phyloP scores from a whole-genome alignment of 2,329 filamentous ascomycete genomes.

The Davidsoniella virescens region DNA sequence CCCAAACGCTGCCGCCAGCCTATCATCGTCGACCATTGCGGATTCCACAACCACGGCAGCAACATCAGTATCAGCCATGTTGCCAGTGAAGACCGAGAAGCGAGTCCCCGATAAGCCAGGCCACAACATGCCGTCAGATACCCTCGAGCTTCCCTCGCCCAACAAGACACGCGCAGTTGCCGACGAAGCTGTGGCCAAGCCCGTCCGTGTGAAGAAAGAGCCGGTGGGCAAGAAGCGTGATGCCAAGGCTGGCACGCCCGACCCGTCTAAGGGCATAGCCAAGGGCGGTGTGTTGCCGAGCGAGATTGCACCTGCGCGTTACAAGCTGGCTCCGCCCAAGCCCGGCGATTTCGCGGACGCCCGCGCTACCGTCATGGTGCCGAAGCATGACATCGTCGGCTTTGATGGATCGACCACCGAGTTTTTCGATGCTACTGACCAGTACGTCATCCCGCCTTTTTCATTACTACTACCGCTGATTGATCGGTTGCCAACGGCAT shows the following conservation, averaged over 20 bases:
- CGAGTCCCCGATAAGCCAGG: background rate
- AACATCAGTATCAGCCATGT: too few species aligned
- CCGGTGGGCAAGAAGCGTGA: constrained; percentile 49
- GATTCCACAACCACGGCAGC: too few species aligned
- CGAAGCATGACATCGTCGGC: constrained; percentile 35
- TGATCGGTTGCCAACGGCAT: background rate
- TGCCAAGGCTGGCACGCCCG: constrained; percentile 35
- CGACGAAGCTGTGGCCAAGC: constrained; percentile 34
- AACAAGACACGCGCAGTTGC: constrained; percentile 21
- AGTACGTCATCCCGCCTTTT: constrained; percentile 28
- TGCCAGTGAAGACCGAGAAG: too few species aligned
- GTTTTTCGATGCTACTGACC: constrained; percentile 48
- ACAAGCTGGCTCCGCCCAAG: constrained; percentile 49
- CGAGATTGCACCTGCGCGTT: constrained; percentile 38
- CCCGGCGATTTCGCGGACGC: constrained; percentile 44
- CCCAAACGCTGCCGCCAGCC: background rate
- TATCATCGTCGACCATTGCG: too few species aligned
- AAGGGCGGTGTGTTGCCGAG: constrained; percentile 25
- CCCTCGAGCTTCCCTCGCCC: too few species aligned
- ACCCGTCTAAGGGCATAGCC: constrained; percentile 27
- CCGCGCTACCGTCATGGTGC: constrained; percentile 38
- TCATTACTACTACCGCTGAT: too few species aligned
- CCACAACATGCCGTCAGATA: background rate
- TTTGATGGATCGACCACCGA: constrained; percentile 35
- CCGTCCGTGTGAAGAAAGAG: constrained; percentile 44